Evolutionary conservation across 768 basidiomycete species (phyloP).

Genomic region (Guyanaporus albipodus): DNA sequence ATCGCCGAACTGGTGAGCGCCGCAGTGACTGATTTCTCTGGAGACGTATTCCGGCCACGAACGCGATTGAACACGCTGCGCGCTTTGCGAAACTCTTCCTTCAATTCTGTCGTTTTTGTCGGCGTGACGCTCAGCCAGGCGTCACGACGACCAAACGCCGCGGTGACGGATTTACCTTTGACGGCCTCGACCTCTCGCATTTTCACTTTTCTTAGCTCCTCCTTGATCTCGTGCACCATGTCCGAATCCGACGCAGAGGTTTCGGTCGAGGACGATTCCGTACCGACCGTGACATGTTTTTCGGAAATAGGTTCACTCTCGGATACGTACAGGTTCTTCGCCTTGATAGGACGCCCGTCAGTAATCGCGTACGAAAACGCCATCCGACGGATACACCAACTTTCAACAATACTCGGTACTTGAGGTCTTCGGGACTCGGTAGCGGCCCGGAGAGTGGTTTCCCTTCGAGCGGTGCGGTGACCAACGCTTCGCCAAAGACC

Average conservation of each 20-base stretch:
- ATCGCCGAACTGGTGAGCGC: constrained; percentile 9
- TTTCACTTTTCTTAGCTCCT: constrained; percentile 27
- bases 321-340: constrained; percentile 70
- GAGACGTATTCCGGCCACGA: constrained; percentile 28
- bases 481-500: constrained; percentile 52
- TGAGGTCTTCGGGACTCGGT: constrained; percentile 84
- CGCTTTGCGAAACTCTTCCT: constrained; percentile 38
- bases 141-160: constrained; percentile 1
- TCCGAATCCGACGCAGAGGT: constrained; percentile 35
- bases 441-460: constrained; percentile 47
- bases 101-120: constrained; percentile 29
- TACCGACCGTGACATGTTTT: constrained; percentile 34
- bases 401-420: constrained; percentile 79
- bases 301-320: constrained; percentile 34
- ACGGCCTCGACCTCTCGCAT: constrained; percentile 33
- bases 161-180: constrained; percentile 27
- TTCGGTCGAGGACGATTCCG: constrained; percentile 42
- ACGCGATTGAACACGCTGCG: constrained; percentile 42
- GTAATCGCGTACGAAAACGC: background rate
- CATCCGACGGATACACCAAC: constrained; percentile 33
- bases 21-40: constrained; percentile 15
- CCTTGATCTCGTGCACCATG: constrained; percentile 19
- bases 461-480: constrained; percentile 46
- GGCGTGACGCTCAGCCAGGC: constrained; percentile 13
- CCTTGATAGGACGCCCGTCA: constrained; percentile 36